Conservation (phyloP, 306 rosid species). For the Lupinus albus region DNA sequence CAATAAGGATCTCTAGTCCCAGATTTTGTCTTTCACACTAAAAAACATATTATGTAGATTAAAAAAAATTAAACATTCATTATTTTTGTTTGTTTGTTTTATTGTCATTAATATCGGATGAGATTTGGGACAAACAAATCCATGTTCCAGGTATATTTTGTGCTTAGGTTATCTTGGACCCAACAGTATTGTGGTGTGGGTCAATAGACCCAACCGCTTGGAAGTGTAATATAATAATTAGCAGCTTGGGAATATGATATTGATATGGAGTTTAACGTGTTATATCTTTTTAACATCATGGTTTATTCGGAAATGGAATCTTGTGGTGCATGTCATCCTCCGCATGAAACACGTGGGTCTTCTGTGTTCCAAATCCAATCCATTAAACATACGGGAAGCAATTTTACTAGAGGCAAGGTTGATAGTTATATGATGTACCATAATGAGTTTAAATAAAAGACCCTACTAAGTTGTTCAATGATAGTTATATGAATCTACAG, state of each 20-base stretch:
- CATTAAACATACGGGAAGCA: constrained; percentile 15
- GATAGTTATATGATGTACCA: constrained; percentile 24
- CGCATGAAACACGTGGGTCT: constrained; percentile 48
- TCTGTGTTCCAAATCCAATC: constrained; percentile 34
- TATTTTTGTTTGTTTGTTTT: too few species aligned
- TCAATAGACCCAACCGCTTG: too few species aligned
- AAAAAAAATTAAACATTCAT: too few species aligned
- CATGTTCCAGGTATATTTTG: too few species aligned
- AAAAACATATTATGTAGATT: too few species aligned
- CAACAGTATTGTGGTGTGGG: too few species aligned
- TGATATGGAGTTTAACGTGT: constrained; percentile 40
- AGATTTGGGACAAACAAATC: too few species aligned
- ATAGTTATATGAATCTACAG: background rate
- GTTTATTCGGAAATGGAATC: constrained; percentile 31
- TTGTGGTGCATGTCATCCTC: constrained; percentile 42
- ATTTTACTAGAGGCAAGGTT: background rate
- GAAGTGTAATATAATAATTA: background rate
- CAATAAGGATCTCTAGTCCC: too few species aligned
- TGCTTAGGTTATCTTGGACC: too few species aligned
- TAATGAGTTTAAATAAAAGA: constrained; percentile 10
- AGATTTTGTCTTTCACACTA: too few species aligned
- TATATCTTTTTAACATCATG: background rate
- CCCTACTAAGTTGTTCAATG: constrained; percentile 16
- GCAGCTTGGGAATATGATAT: constrained; percentile 44
- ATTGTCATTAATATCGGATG: too few species aligned